These are phyloP conservation scores for Neurospora sp. DNA, from an alignment of 495 filamentous ascomycete genomes.

Conservation along the genomic window DNA sequence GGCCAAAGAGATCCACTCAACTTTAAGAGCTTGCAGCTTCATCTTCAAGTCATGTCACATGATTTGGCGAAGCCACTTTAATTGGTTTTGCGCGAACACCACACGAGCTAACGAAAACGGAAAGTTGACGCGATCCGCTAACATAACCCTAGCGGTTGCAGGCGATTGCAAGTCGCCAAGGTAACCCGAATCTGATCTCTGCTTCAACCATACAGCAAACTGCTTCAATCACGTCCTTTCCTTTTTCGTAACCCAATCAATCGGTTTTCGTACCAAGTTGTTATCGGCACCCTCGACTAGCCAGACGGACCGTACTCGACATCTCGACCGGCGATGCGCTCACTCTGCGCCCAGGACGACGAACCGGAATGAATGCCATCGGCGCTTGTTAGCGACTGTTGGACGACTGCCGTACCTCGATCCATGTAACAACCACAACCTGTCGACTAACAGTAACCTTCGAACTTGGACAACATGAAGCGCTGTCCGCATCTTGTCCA, in stretches of 20 bases:
- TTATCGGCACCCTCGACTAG: neutral
- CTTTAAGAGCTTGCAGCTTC: neutral
- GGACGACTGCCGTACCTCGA: neutral
- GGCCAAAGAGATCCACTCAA: neutral
- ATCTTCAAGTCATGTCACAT: constrained; percentile 7
- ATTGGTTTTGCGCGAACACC: constrained; percentile 9
- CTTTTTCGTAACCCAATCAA: neutral
- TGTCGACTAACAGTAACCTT: neutral
- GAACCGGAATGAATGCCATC: neutral
- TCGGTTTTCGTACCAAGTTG: neutral
- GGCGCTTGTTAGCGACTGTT: neutral
- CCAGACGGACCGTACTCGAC: neutral
- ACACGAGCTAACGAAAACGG: neutral
- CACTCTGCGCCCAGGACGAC: neutral
- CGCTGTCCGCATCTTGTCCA: neutral
- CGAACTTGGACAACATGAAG: neutral
- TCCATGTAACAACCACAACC: neutral
- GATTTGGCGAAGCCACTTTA: constrained; percentile 16
- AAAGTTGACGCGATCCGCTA: neutral
- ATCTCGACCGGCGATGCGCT: neutral
- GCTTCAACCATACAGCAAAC: neutral
- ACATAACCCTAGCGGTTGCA: neutral
- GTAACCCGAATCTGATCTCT: neutral
- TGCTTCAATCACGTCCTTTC: neutral
- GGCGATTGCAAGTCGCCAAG: neutral